A percentile compares a stretch with the other conserved stretches of the same genome.
Evolutionary conservation across 768 basidiomycete genomes (phyloP).

Genomic region (Daedalea quercina): DNA sequence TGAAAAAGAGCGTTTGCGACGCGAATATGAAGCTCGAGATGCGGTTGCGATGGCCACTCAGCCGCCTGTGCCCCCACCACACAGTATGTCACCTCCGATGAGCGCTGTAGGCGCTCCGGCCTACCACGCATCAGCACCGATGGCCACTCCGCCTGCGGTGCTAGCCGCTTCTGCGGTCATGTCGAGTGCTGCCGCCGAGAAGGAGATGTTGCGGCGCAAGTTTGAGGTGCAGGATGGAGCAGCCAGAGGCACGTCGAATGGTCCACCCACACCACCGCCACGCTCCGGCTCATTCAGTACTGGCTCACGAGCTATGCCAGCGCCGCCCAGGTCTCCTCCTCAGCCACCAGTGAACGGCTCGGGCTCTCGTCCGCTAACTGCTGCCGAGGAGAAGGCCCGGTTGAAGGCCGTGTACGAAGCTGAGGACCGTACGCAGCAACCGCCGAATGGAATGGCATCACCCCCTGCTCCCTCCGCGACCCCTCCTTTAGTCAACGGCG

Average conservation of each 20-base stretch:
- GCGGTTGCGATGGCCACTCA: slow-evolving; percentile 34
- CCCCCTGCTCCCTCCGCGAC: slow-evolving; percentile 11
- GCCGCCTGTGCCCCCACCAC: neutral
- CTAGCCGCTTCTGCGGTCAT: slow-evolving; percentile 5
- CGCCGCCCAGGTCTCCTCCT: slow-evolving; percentile 25
- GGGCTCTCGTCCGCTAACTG: slow-evolving; percentile 40
- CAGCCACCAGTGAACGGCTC: slow-evolving; percentile 18
- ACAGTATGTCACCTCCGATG: neutral
- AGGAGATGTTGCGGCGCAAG: slow-evolving; percentile 24
- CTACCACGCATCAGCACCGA: neutral
- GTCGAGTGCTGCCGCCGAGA: slow-evolving; percentile 15
- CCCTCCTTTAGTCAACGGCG: too few species aligned
- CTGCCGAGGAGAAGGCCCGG: slow-evolving; percentile 75
- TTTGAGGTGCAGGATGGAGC: slow-evolving; percentile 25
- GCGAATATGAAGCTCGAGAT: slow-evolving; percentile 62
- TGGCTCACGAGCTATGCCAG: slow-evolving; percentile 22
- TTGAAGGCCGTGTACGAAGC: slow-evolving; percentile 58
- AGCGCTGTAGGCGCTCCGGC: neutral
- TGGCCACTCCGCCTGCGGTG: slow-evolving; percentile 10
- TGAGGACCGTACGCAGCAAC: slow-evolving; percentile 32
- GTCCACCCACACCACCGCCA: slow-evolving; percentile 18
- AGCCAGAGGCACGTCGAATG: slow-evolving; percentile 12
- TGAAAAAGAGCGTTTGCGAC: slow-evolving; percentile 68
- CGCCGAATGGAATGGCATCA: slow-evolving; percentile 1
- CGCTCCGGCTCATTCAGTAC: slow-evolving; percentile 11